These are phyloP conservation scores for Limtongozyma cylindracea DNA, from an alignment of 805 yeast genomes.

Conservation along the genomic window DNA sequence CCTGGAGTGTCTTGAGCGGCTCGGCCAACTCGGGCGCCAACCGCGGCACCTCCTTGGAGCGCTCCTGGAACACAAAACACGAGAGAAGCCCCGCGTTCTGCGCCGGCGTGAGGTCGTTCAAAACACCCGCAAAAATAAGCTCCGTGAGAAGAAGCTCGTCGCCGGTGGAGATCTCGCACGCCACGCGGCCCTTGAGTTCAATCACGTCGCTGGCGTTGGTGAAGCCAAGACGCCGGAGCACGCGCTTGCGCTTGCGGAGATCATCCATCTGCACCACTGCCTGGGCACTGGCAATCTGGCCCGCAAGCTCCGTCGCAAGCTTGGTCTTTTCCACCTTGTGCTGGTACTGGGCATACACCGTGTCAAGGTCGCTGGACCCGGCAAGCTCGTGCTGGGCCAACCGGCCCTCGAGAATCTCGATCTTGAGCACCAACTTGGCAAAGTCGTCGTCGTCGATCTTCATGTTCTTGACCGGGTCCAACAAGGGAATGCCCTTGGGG, in stretches of 20 bases:
- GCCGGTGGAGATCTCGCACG: constrained; percentile 88
- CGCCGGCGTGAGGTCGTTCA: constrained; percentile 67
- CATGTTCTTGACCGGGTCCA: constrained; percentile 87
- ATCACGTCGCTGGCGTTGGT: constrained; percentile 72
- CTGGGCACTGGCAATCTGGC: constrained; percentile 52
- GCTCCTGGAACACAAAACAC: constrained; percentile 92
- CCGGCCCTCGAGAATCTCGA: constrained; percentile 62
- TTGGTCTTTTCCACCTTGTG: constrained; percentile 40
- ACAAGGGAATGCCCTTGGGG: constrained; percentile 74
- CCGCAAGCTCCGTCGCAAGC: constrained; percentile 29
- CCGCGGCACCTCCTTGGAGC: constrained; percentile 72
- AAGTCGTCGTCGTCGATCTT: constrained; percentile 72
- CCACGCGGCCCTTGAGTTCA: constrained; percentile 91
- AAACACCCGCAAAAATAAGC: constrained; percentile 83
- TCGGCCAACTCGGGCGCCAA: constrained; percentile 79
- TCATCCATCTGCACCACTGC: constrained; percentile 89
- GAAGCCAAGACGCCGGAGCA: constrained; percentile 76
- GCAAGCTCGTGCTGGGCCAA: constrained; percentile 44
- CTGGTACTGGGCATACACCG: too few species aligned
- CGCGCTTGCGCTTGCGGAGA: constrained; percentile 78
- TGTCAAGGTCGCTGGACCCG: too few species aligned
- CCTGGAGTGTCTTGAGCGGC: constrained; percentile 70
- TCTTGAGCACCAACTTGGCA: constrained; percentile 40
- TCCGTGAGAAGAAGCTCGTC: constrained; percentile 74
- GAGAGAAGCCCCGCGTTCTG: constrained; percentile 84